phyloP scores from a whole-genome alignment of 169 alveolate species.

The Plasmodium adleri region DNA sequence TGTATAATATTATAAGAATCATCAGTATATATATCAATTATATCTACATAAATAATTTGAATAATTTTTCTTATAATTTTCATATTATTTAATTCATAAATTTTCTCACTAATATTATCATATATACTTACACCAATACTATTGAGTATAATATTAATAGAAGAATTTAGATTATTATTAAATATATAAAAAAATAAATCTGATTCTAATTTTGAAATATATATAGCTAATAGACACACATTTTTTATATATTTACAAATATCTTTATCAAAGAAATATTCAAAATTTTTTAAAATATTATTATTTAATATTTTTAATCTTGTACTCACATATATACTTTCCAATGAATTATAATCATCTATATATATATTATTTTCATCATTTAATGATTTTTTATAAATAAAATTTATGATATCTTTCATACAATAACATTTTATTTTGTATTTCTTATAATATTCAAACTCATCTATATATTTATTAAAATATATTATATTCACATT shows the following conservation, averaged over 20 bases:
- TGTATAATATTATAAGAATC: constrained; percentile 26
- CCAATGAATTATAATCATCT: constrained; percentile 49
- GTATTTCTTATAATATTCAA: constrained; percentile 65
- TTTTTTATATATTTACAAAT: constrained; percentile 65
- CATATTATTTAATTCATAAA: constrained; percentile 56
- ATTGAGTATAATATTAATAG: constrained; percentile 48
- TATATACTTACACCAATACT: constrained; percentile 45
- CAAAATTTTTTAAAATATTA: constrained; percentile 52
- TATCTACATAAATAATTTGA: constrained; percentile 60
- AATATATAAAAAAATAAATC: constrained; percentile 42
- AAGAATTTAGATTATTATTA: constrained; percentile 28
- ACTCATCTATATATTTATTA: constrained; percentile 44
- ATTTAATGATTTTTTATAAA: constrained; percentile 27
- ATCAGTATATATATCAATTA: constrained; percentile 67
- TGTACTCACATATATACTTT: constrained; percentile 54
- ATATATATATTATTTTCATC: constrained; percentile 52
- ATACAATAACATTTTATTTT: constrained; percentile 60
- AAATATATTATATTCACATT: constrained; percentile 67
- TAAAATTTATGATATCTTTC: constrained; percentile 43
- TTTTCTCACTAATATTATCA: constrained; percentile 40
- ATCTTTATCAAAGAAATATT: constrained; percentile 22
- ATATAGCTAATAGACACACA: constrained; percentile 51
- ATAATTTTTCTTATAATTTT: constrained; percentile 66
- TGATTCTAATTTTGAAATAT: constrained; percentile 66
- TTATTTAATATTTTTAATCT: constrained; percentile 72